Base-by-base conservation (phyloP, 2,329 filamentous ascomycete species). In the Hirsutella rhossiliensis region DNA sequence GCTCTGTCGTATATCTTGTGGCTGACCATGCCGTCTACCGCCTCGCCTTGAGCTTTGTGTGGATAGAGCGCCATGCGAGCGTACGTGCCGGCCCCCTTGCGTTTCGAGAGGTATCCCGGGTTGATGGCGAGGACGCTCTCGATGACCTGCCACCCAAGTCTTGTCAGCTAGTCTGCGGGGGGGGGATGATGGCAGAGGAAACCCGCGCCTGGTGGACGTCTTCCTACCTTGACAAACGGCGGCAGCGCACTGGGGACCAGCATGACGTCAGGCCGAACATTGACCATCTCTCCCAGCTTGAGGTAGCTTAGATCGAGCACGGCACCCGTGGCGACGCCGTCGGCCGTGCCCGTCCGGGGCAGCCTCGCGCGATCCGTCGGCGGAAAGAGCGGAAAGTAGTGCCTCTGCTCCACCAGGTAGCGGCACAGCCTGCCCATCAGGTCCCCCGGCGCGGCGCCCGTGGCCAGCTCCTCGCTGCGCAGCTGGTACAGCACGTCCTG, bases 121-220 rank as follows among this genome's bases (percentile, higher is more conserved):
- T 98, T 98, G 56, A 98, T 83, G 12, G 88, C 80, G 7, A 97
- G 65, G 0, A 96, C 88, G 52, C 83, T 87, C 56, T 96, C 87
- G 11, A 97, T 81, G 37, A 96, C 87, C 88, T 95, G 30, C 18
- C 31, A 28, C 32, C 13, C 8, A 11, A 15, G 8, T 1, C n/a
- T 31, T 29, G 45, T 58, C 37, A 55, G 52, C 15, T 19, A 30
- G 18, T 17, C 17, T 29, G 42, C 12, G 13, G 17, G 32, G 32
- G 32, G 17, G 17, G 18, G n/a, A n/a, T n/a, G n/a, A n/a, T n/a
- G n/a, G n/a, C n/a, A n/a, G n/a, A n/a, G n/a, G n/a, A n/a, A n/a
- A n/a, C n/a, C n/a, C n/a, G n/a, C n/a, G n/a, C n/a, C n/a, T n/a
- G n/a, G n/a, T n/a, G n/a, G n/a, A n/a, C n/a, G 28, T 13, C 5